phyloP scores from a whole-genome alignment of 371 early-diverging fungal genomes.

The Mucor indicus region DNA sequence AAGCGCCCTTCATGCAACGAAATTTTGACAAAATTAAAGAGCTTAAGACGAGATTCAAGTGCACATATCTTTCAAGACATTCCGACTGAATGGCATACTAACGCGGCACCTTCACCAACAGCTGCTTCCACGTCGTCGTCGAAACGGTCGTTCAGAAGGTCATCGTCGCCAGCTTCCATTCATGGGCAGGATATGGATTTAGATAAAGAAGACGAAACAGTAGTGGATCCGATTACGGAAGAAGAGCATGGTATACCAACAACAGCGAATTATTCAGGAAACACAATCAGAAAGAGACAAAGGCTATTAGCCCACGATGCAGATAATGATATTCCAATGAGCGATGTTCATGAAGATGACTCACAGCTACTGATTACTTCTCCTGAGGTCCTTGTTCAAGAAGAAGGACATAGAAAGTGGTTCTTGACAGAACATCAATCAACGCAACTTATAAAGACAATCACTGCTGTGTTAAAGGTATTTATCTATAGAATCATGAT shows the following conservation, averaged over 20 bases:
- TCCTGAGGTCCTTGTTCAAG: not conserved
- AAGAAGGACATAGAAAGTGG: not conserved
- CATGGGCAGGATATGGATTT: too few relatives aligned
- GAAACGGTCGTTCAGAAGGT: too few relatives aligned
- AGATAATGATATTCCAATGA: not conserved
- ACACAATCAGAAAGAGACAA: slow-evolving; percentile 5
- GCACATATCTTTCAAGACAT: slow-evolving; percentile 4
- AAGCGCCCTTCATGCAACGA: slow-evolving; percentile 68
- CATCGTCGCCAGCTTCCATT: not conserved
- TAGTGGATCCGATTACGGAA: too few relatives aligned
- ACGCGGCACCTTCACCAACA: not conserved
- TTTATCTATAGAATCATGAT: too few relatives aligned
- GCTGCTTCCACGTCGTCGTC: not conserved
- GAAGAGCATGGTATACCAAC: too few relatives aligned
- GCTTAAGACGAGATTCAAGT: slow-evolving; percentile 5
- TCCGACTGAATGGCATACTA: slow-evolving; percentile 4
- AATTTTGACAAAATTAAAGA: slow-evolving; percentile 38
- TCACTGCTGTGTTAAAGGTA: slow-evolving; percentile 31
- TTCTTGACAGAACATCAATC: slow-evolving; percentile 6
- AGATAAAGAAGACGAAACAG: too few relatives aligned
- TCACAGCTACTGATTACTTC: slow-evolving; percentile 5
- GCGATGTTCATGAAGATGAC: not conserved
- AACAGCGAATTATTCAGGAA: too few relatives aligned
- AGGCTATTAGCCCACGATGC: slow-evolving; percentile 4
- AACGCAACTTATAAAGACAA: slow-evolving; percentile 18